Evolutionary conservation across 176 grass and related monocot genomes (phyloP).

Genomic region (Poa pratensis): DNA sequence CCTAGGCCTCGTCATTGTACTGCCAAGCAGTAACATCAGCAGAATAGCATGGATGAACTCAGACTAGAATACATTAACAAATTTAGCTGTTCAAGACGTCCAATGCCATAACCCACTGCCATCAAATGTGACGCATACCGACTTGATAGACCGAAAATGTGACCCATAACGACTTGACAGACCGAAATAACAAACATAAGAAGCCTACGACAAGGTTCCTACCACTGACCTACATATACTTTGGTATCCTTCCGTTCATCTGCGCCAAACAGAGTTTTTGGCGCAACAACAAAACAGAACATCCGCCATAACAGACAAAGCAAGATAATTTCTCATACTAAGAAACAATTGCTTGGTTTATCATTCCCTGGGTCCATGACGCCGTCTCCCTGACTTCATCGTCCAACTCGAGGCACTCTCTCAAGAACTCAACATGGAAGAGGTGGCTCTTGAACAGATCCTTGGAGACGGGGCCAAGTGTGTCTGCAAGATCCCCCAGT

Average conservation of each 20-base stretch:
- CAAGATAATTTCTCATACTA: slow-evolving; percentile 39
- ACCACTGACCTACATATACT: slow-evolving; percentile 53
- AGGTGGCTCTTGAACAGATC: slow-evolving; percentile 60
- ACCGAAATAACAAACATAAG: slow-evolving; percentile 37
- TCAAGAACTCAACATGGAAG: slow-evolving; percentile 82
- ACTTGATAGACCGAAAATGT: slow-evolving; percentile 38
- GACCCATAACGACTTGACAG: slow-evolving; percentile 25
- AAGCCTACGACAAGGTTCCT: slow-evolving; percentile 46
- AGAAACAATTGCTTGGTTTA: slow-evolving; percentile 69
- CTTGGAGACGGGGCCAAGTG: slow-evolving; percentile 68
- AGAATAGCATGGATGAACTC: slow-evolving; percentile 33
- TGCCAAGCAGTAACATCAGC: slow-evolving; percentile 1
- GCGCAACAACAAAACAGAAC: slow-evolving; percentile 51
- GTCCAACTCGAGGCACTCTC: slow-evolving; percentile 65
- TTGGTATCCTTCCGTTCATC: slow-evolving; percentile 51
- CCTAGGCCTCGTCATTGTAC: too few species aligned
- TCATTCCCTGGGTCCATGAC: slow-evolving; percentile 76
- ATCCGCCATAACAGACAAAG: slow-evolving; percentile 29
- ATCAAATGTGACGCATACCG: slow-evolving; percentile 34
- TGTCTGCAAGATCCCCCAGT: slow-evolving; percentile 81
- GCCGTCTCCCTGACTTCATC: slow-evolving; percentile 84
- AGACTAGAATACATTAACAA: slow-evolving; percentile 40
- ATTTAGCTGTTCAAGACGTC: slow-evolving; percentile 52
- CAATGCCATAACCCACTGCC: slow-evolving; percentile 29
- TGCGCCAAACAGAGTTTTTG: slow-evolving; percentile 49